Conservation (phyloP, 169 alveolate species). For the Amoebophrya sp. region DNA sequence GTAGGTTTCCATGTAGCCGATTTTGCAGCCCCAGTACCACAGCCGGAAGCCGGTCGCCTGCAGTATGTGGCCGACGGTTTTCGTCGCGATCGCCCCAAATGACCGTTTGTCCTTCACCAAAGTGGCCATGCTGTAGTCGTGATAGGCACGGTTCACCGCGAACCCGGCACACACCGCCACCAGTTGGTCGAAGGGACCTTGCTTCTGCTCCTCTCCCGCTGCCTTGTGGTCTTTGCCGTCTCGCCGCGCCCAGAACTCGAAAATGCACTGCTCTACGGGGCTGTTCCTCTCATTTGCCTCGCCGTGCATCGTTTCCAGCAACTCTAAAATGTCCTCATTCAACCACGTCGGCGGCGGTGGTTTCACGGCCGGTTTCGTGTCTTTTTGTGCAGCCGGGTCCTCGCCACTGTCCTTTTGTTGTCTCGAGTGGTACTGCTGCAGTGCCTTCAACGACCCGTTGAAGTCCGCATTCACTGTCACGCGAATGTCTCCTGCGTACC, state of each 20-base stretch:
- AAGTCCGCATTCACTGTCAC: background rate
- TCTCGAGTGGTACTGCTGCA: background rate
- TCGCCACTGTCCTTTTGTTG: background rate
- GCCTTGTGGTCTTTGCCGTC: too few relatives aligned
- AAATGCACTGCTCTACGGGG: background rate
- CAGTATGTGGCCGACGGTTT: background rate
- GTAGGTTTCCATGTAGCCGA: background rate
- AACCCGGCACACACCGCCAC: background rate
- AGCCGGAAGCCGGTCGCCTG: background rate
- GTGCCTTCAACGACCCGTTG: background rate
- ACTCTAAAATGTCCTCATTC: background rate
- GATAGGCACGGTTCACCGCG: background rate
- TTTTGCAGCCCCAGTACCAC: slow-evolving; percentile 3
- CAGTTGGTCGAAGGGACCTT: background rate
- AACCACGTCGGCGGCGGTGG: background rate
- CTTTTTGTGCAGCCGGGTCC: too few relatives aligned
- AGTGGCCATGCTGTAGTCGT: background rate
- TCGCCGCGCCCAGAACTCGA: background rate
- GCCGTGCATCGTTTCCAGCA: background rate
- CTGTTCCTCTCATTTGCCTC: background rate
- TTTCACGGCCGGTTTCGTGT: too few relatives aligned
- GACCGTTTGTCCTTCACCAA: background rate
- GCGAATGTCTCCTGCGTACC: background rate
- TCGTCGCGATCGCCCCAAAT: background rate
- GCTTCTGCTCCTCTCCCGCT: too few relatives aligned